A percentile compares a stretch with the other conserved stretches of the same genome.
These are phyloP conservation scores for Lasiodiplodia sp. DNA, from an alignment of 2,329 filamentous ascomycete species.

Conservation along the genomic window DNA sequence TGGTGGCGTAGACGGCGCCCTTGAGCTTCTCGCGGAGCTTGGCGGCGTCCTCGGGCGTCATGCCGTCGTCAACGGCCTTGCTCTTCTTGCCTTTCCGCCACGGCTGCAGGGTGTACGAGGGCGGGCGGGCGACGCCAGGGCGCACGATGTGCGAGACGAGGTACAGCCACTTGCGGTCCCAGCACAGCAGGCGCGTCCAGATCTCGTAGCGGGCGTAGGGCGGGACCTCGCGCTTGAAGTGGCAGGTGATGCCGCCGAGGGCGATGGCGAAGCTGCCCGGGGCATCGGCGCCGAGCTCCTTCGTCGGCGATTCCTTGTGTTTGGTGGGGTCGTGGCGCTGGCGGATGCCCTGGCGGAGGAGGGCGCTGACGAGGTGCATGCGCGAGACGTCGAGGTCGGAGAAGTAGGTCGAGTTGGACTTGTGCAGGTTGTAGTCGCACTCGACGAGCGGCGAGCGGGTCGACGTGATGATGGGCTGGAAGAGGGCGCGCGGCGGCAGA, in stretches of 20 bases:
- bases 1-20: constrained; percentile 58
- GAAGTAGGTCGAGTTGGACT: constrained; percentile 87
- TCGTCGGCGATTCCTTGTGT: not conserved
- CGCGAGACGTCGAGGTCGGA: constrained; percentile 84
- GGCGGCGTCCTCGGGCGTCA: constrained; percentile 38
- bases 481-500: constrained; percentile 68
- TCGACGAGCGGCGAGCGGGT: constrained; percentile 75
- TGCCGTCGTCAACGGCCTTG: constrained; percentile 27
- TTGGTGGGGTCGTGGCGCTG: constrained; percentile 9
- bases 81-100: constrained; percentile 46
- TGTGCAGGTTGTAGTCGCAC: constrained; percentile 87
- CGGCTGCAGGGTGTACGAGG: constrained; percentile 54
- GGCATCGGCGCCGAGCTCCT: too few relatives aligned
- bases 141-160: constrained; percentile 57
- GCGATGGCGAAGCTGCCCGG: constrained; percentile 47
- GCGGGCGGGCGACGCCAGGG: constrained; percentile 52
- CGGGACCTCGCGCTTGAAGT: constrained; percentile 57
- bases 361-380: constrained; percentile 74
- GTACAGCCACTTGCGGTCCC: constrained; percentile 61
- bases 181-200: constrained; percentile 56
- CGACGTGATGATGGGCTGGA: constrained; percentile 72
- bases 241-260: constrained; percentile 56
- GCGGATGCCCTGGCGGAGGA: constrained; percentile 55
- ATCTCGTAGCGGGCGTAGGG: constrained; percentile 56
- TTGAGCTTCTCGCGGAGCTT: constrained; percentile 40